These are phyloP conservation scores for Zymoseptoria ardabiliae DNA, from an alignment of 2,329 filamentous ascomycete species.

Conservation along the genomic window DNA sequence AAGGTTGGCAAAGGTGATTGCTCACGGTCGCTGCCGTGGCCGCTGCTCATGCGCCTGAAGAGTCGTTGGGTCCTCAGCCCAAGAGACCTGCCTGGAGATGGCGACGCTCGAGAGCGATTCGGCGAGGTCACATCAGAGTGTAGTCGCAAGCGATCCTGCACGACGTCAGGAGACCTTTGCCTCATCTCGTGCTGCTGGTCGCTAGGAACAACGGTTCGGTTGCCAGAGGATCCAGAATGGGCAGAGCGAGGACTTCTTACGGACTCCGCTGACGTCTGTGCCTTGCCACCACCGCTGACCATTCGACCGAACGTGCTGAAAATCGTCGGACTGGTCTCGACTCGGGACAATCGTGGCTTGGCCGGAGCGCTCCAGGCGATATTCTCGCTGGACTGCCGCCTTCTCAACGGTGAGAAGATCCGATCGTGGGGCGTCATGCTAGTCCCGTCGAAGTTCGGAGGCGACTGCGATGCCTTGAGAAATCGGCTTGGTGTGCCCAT, in stretches of 20 bases:
- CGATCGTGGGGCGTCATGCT: slow-evolving; percentile 11
- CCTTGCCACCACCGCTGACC: slow-evolving; percentile 9
- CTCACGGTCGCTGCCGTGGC: slow-evolving; percentile 13
- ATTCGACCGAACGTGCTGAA: slow-evolving; percentile 10
- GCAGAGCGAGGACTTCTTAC: slow-evolving; percentile 18
- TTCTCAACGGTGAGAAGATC: slow-evolving; percentile 6
- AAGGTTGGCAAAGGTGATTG: slow-evolving; percentile 14
- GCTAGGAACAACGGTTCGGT: slow-evolving; percentile 18
- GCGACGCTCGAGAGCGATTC: slow-evolving; percentile 11
- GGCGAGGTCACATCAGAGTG: slow-evolving; percentile 8
- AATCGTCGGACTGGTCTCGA: slow-evolving; percentile 25
- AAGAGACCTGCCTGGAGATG: slow-evolving; percentile 21
- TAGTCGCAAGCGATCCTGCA: slow-evolving; percentile 3
- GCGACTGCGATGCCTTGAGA: slow-evolving; percentile 22
- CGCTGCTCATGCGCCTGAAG: slow-evolving; percentile 28
- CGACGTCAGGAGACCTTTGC: slow-evolving; percentile 9
- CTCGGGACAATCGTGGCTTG: slow-evolving; percentile 23
- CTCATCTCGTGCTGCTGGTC: slow-evolving; percentile 6
- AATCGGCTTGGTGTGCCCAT: slow-evolving; percentile 31
- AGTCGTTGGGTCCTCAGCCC: slow-evolving; percentile 26
- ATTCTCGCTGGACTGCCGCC: slow-evolving; percentile 23
- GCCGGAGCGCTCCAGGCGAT: slow-evolving; percentile 8
- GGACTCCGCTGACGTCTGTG: slow-evolving; percentile 10
- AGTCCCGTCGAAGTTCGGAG: slow-evolving; percentile 18
- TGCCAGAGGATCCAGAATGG: slow-evolving; percentile 22